Evolutionary conservation across 805 yeast species (phyloP).

Genomic region (Isabelozyma rhagii): DNA sequence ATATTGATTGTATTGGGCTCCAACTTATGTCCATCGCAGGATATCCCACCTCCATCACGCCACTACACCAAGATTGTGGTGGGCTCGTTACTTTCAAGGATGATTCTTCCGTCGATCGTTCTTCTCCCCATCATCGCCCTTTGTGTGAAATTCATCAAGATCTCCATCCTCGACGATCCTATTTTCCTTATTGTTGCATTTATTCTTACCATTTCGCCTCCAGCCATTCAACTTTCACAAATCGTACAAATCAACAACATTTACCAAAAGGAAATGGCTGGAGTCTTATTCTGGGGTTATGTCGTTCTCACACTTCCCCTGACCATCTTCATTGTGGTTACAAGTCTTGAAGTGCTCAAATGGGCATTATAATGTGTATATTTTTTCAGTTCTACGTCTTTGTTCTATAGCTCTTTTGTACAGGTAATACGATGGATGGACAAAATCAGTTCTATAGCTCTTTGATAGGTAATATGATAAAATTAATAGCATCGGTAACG

Average conservation of each 20-base stretch:
- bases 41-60: conserved; percentile 62
- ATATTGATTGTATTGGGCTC: conserved; percentile 75
- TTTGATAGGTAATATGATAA: too few species aligned
- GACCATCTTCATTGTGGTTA: conserved; percentile 67
- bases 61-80: conserved; percentile 61
- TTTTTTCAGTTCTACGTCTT: neutral
- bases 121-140: conserved; percentile 65
- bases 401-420: too few species aligned
- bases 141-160: conserved; percentile 58
- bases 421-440: too few species aligned
- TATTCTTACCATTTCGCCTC: conserved; percentile 73
- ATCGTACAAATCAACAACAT: conserved; percentile 74
- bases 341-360: conserved; percentile 57
- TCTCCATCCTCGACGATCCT: conserved; percentile 76
- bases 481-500: too few species aligned
- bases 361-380: conserved; percentile 35
- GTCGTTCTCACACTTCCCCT: conserved; percentile 73
- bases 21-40: conserved; percentile 67
- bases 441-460: too few species aligned
- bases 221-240: conserved; percentile 80
- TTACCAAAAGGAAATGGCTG: conserved; percentile 80
- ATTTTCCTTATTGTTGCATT: conserved; percentile 75
- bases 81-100: conserved; percentile 70
- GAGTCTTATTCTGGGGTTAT: conserved; percentile 79
- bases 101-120: conserved; percentile 71